These are phyloP conservation scores for Avena atlantica DNA, from an alignment of 176 grass and related monocot species.

Conservation along the genomic window DNA sequence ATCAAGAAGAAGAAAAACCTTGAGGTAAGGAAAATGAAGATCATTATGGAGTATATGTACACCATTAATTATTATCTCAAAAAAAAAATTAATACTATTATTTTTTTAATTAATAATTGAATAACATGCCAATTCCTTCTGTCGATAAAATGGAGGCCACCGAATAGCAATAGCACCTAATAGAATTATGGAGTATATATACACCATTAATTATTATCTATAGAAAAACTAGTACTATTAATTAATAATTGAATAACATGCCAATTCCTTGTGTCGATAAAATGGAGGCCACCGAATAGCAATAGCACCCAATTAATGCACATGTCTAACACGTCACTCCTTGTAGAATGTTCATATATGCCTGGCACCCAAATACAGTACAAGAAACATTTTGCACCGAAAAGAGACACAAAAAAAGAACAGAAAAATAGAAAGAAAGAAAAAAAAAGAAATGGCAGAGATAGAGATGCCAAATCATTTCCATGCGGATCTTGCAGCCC, in stretches of 20 bases:
- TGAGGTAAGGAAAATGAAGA: neutral
- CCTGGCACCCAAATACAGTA: neutral
- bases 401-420: neutral
- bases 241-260: neutral
- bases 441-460: neutral
- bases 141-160: neutral
- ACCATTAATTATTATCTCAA: too few species aligned
- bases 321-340: neutral
- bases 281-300: neutral
- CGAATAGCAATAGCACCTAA: neutral
- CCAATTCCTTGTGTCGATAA: neutral
- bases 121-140: neutral
- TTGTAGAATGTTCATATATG: neutral
- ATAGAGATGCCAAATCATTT: constrained; percentile 54
- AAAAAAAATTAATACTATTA: too few species aligned
- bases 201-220: too few species aligned
- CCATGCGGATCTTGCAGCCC: constrained; percentile 47
- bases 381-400: neutral
- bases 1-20: neutral
- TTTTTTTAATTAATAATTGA: neutral
- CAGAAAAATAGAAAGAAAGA: too few species aligned
- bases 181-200: too few species aligned
- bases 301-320: neutral
- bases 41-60: too few species aligned
- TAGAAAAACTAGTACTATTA: too few species aligned